Base-by-base conservation (phyloP, 2,329 filamentous ascomycete genomes). In the Xylariomycetidae sp. region DNA sequence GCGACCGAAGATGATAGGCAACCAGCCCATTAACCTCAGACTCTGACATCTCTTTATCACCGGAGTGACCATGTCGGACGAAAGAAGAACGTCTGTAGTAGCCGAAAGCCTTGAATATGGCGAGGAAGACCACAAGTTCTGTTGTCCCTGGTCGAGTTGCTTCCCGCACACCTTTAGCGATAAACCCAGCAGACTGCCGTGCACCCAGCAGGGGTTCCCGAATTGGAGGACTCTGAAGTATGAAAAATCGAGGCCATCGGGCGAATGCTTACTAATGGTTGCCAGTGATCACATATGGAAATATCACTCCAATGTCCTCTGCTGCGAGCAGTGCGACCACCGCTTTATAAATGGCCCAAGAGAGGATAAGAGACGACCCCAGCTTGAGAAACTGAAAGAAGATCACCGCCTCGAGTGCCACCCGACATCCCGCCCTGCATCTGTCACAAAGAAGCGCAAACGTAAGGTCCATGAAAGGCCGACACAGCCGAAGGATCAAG, bases 101-200 rank as follows among this genome's bases (percentile, higher is more conserved):
- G 29, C 6, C n/a, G n/a, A n/a, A n/a, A n/a, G n/a, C n/a, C n/a
- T n/a, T n/a, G n/a, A n/a, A n/a, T n/a, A n/a, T n/a, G n/a, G n/a
- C n/a, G n/a, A n/a, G n/a, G n/a, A n/a, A n/a, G 36, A 30, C 13
- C 13, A 25, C 4, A 23, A 14, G 14, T 18, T 41, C 10, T 32
- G 35, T 8, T 41, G 39, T 15, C 36, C 25, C 13, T 41, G 26
- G 25, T 35, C 39, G 14, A 39, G 33, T 8, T 41, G 32, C 19
- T 36, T 35, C 17, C 32, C 39, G 4, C 39, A 4, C 2, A 9
- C 39, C 36, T n/a, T 35, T 35, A 10, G 15, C 25, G 15, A 7
- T 23, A 3, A 37, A 34, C 9, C 10, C 19, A 9, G 28, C 28
- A 4, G 15, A 29, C 7, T 38, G 32, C 13, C 27, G 38, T 19